phyloP scores from a whole-genome alignment of 768 basidiomycete genomes.

The Rhodosporidiobolus odoratus region DNA sequence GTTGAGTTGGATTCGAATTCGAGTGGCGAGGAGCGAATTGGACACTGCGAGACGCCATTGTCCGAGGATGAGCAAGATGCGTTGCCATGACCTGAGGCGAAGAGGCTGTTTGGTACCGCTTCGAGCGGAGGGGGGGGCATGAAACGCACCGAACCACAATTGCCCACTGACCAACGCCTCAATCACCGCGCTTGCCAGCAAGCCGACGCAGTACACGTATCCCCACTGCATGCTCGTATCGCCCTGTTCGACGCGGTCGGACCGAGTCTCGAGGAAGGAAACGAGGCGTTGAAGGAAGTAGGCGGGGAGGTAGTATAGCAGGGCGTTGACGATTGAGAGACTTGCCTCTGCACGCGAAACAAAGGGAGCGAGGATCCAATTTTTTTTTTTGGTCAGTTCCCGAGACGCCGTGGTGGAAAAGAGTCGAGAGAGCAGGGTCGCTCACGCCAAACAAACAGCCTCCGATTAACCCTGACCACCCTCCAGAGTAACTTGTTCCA shows the following conservation, averaged over 20 bases:
- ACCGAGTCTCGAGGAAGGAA: conserved; percentile 32
- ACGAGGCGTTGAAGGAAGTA: conserved; percentile 42
- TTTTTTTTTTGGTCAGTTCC: no score
- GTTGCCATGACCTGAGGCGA: no score
- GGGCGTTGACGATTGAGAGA: conserved; percentile 15
- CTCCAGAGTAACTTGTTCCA: conserved; percentile 32
- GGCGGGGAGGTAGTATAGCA: conserved; percentile 41
- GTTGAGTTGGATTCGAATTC: conserved; percentile 41
- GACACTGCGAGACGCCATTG: conserved; percentile 12
- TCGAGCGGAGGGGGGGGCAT: neutral
- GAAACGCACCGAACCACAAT: conserved; percentile 30
- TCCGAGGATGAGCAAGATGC: neutral
- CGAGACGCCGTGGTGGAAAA: no score
- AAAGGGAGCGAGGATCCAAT: neutral
- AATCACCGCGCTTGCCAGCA: conserved; percentile 26
- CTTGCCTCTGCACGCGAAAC: conserved; percentile 7
- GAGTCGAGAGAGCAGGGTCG: neutral
- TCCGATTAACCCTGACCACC: conserved; percentile 19
- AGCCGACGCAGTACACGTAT: conserved; percentile 32
- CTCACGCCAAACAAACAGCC: conserved; percentile 27
- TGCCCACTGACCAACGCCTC: conserved; percentile 37
- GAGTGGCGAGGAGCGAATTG: conserved; percentile 34
- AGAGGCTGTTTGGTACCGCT: neutral
- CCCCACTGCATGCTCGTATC: conserved; percentile 18
- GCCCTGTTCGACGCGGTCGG: neutral